These are phyloP conservation scores for Herpetomonas samuelpessoai DNA, from an alignment of 208 protist genomes.

Conservation along the genomic window DNA sequence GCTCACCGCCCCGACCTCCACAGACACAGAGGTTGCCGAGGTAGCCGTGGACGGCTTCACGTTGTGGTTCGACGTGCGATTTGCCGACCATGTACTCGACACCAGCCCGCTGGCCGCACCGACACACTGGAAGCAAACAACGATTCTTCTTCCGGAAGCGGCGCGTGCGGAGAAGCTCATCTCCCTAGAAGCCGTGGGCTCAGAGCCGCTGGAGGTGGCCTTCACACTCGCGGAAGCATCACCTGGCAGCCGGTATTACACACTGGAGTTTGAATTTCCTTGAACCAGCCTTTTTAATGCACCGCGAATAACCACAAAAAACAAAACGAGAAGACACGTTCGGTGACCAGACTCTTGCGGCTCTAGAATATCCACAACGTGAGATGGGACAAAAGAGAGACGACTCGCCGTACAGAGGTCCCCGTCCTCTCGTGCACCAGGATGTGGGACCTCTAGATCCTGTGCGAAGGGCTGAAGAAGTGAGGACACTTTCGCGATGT, in stretches of 20 bases:
- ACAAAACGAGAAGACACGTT: constrained; percentile 10
- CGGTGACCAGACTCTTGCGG: no score
- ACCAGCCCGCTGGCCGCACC: constrained; percentile 48
- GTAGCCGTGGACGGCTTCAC: constrained; percentile 63
- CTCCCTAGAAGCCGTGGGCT: constrained; percentile 15
- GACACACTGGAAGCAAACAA: constrained; percentile 93
- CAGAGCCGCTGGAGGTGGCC: constrained; percentile 26
- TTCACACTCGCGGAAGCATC: constrained; percentile 28
- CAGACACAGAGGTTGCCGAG: neutral
- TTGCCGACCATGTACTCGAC: constrained; percentile 27
- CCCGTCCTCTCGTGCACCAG: no score
- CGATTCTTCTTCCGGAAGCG: constrained; percentile 49
- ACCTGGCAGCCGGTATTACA: constrained; percentile 46
- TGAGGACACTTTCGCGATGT: no score
- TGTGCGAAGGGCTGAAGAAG: no score
- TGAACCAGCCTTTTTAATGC: neutral
- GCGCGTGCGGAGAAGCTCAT: constrained; percentile 39
- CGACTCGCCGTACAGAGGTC: no score
- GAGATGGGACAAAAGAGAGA: no score
- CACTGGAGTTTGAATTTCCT: constrained; percentile 44
- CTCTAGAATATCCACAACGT: no score
- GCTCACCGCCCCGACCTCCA: neutral
- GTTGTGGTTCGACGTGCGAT: constrained; percentile 75
- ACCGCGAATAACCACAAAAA: constrained; percentile 3
- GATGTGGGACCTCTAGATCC: no score